A percentile compares a stretch with the other conserved stretches of the same genome.
These are phyloP conservation scores for Macadamia integrifolia DNA, from an alignment of 164 flowering plant species.

Conservation along the genomic window DNA sequence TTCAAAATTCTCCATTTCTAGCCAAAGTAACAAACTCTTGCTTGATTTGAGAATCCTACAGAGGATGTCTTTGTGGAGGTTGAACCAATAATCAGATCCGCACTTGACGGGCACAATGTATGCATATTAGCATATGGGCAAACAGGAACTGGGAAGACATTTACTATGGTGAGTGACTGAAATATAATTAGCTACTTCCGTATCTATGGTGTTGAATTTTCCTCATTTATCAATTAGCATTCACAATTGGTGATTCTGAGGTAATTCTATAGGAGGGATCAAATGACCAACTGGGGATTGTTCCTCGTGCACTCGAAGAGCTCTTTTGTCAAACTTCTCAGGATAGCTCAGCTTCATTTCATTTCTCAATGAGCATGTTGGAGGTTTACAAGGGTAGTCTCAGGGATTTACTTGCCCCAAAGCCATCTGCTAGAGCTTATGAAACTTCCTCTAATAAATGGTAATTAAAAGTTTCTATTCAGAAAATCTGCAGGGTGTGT, in stretches of 20 bases:
- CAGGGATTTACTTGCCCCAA: slow-evolving; percentile 66
- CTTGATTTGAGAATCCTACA: slow-evolving; percentile 25
- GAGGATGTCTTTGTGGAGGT: slow-evolving; percentile 71
- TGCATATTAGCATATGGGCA: slow-evolving; percentile 89
- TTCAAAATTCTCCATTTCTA: slow-evolving; percentile 3
- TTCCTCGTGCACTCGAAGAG: slow-evolving; percentile 61
- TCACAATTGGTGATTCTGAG: neutral
- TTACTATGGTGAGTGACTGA: slow-evolving; percentile 63
- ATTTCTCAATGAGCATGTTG: slow-evolving; percentile 81
- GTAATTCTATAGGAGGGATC: slow-evolving; percentile 57
- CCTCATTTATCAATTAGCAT: neutral
- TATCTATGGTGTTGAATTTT: neutral
- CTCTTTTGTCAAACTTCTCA: slow-evolving; percentile 43
- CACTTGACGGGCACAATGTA: slow-evolving; percentile 79
- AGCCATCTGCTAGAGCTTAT: slow-evolving; percentile 22
- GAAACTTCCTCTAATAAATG: slow-evolving; percentile 41
- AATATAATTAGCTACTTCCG: slow-evolving; percentile 4
- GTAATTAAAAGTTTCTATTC: slow-evolving; percentile 18
- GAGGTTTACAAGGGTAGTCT: slow-evolving; percentile 83
- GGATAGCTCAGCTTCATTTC: slow-evolving; percentile 30
- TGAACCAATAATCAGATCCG: slow-evolving; percentile 73
- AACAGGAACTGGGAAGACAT: slow-evolving; percentile 91
- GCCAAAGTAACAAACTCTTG: slow-evolving; percentile 13
- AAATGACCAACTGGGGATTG: slow-evolving; percentile 51
- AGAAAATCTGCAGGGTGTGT: neutral